Evolutionary conservation across 1,284 basidiomycete genomes (phyloP).

Genomic region (Sanguinoderma infundibulare): DNA sequence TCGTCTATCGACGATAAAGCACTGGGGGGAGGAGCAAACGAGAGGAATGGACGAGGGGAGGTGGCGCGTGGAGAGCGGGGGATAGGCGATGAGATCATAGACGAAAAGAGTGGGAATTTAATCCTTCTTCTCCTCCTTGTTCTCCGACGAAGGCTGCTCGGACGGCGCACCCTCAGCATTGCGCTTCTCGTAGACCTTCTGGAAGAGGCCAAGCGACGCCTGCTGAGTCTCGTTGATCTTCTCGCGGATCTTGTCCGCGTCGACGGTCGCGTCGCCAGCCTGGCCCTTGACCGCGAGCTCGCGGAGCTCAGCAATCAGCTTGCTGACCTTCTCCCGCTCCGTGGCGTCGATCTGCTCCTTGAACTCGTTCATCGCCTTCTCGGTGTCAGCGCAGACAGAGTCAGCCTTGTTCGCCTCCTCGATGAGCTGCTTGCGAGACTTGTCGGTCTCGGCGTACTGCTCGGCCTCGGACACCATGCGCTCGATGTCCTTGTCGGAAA

Average conservation of each 20-base stretch:
- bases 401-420: slow-evolving; percentile 98
- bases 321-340: slow-evolving; percentile 93
- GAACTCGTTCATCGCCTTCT: slow-evolving; percentile 94
- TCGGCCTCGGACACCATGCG: slow-evolving; percentile 97
- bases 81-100: background rate
- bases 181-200: slow-evolving; percentile 97
- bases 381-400: slow-evolving; percentile 93
- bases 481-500: slow-evolving; percentile 97
- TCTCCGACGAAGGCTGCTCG: slow-evolving; percentile 49
- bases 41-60: slow-evolving; percentile 10
- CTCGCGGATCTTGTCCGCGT: slow-evolving; percentile 87
- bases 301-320: slow-evolving; percentile 86
- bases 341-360: slow-evolving; percentile 93
- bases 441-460: slow-evolving; percentile 91
- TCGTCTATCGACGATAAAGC: background rate
- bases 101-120: slow-evolving; percentile 41
- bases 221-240: slow-evolving; percentile 97
- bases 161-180: slow-evolving; percentile 66
- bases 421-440: slow-evolving; percentile 86
- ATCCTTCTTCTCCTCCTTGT: slow-evolving; percentile 76
- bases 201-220: slow-evolving; percentile 96
- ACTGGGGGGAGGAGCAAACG: background rate
- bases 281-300: slow-evolving; percentile 93
- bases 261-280: slow-evolving; percentile 81
- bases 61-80: background rate